Conservation (phyloP, 2,329 filamentous ascomycete genomes). For the Paraconiothyrium brasiliense region DNA sequence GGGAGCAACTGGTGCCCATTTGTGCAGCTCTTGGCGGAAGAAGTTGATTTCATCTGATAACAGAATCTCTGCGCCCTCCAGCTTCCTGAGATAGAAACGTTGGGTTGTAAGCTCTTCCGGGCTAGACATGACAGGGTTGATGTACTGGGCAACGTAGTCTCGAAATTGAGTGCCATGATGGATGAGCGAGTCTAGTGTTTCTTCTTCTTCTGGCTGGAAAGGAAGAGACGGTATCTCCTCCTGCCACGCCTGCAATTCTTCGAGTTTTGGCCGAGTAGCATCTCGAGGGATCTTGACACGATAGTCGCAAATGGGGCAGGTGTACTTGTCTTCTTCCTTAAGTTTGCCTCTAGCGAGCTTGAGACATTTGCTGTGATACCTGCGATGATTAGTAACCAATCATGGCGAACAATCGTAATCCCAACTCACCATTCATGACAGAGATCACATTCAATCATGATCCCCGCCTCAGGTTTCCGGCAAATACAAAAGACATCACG, state of each 20-base stretch:
- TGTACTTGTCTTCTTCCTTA: constrained; percentile 98
- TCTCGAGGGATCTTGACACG: constrained; percentile 96
- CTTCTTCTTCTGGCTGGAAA: constrained; percentile 96
- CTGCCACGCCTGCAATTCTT: constrained; percentile 85
- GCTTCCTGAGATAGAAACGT: constrained; percentile 94
- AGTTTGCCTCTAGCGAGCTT: constrained; percentile 98
- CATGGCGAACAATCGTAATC: not conserved
- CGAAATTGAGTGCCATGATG: constrained; percentile 85
- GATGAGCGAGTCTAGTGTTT: constrained; percentile 84
- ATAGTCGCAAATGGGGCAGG: constrained; percentile 97
- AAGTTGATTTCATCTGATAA: constrained; percentile 96
- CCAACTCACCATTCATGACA: constrained; percentile 89
- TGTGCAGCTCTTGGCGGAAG: constrained; percentile 93
- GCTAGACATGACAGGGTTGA: constrained; percentile 81
- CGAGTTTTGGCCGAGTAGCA: constrained; percentile 91
- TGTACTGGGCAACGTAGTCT: constrained; percentile 80
- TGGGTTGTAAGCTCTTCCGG: constrained; percentile 88
- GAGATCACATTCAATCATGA: constrained; percentile 99
- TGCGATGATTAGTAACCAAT: constrained; percentile 51
- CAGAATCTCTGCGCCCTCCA: constrained; percentile 94
- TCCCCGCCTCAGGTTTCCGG: constrained; percentile 88
- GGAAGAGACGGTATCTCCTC: constrained; percentile 82
- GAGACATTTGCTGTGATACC: constrained; percentile 97
- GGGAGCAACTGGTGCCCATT: constrained; percentile 90
- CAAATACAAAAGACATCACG: constrained; percentile 97